Evolutionary conservation across 2,329 filamentous ascomycete species (phyloP), one percentile per base, ranked within the genome.

Genomic region (Xylariaceae sp.): DNA sequence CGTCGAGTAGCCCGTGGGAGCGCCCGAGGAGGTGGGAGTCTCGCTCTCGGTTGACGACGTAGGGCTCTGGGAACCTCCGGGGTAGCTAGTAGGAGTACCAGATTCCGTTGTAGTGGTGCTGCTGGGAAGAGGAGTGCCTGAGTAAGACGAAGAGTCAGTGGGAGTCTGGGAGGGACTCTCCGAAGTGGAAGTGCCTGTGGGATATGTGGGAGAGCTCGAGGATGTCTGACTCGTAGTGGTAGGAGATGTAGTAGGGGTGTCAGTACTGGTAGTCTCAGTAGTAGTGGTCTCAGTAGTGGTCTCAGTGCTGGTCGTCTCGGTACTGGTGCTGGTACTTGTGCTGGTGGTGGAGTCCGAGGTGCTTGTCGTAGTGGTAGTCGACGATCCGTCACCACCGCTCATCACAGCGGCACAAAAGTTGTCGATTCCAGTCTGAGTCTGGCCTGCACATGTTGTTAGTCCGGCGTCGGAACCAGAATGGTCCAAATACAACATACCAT

Each of bases 381-480:
- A 41, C n/a, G 41, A 17, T 45, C 49, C 39, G 36, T 49, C 52
- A 47, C 27, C 38, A 39, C 38, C 22, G 44, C 19, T 17, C 19
- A 47, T 33, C 39, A 63, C 61, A 42, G 53, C 61, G 4, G 47
- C 49, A 49, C 62, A 64, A 55, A 64, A 64, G 2, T 45, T 39
- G 43, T 64, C 62, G 39, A 59, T 55, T 9, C 62, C 62, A 17
- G 49, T 59, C 56, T 62, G 62, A n/a, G 60, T 58, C 22, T 32
- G 12, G 30, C 62, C 62, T 64, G 15, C 47, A 43, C 39, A 30
- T 46, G 52, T 17, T 48, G 12, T n/a, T 11, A 12, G 40, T 14
- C 40, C 17, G 14, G 15, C 44, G 18, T 9, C 41, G 22, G 27
- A 10, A 18, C 18, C n/a, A n/a, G 35, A 40, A 10, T 15, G 5